Base-by-base conservation (phyloP, 768 basidiomycete genomes). In the Trametes maxima region DNA sequence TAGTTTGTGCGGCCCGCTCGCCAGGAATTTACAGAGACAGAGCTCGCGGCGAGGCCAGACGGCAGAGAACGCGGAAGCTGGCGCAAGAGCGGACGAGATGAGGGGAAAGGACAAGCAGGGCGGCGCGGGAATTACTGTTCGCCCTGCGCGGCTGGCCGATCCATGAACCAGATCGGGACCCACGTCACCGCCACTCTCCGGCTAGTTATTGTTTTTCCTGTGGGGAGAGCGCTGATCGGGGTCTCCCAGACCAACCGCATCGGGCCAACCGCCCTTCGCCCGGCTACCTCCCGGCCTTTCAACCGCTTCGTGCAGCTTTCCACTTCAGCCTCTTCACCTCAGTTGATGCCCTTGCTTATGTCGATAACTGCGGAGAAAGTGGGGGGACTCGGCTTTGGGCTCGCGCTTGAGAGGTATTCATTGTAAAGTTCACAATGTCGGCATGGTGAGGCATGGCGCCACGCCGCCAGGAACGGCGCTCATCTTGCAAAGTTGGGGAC, bases 121-220 rank as follows among this genome's bases (percentile, higher is more conserved):
- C 43, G 47, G 53, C 57, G 62, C 57, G 53, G 58, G 62, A 64
- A 59, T 42, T 50, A 14, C 33, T 21, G 14, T 35, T 35, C 46
- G 43, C 54, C 56, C 42, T 33, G 28, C 28, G 28, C 28, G 45
- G 21, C 62, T 48, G 59, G 62, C 57, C 62, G 62, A 64, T 64
- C 62, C 40, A 57, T 48, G 56, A 54, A 48, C 57, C 28, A 43
- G 22, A 43, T 46, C 42, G 35, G 58, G 54, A 54, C 62, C 62
- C 62, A 22, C 42, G 62, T 37, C 62, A 49, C 62, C 62, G 60
- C 47, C 37, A 55, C 47, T 28, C 50, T 33, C 55, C 54, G 19
- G 51, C 36, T 19, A 37, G 40, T 46, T 53, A 54, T 54, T 22
- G 21, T 6, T 19, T 14, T 5, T 40, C 12, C 21, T 6, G 21